Conservation (phyloP, 805 yeast genomes). For the Saccharomyces cerevisiae region DNA sequence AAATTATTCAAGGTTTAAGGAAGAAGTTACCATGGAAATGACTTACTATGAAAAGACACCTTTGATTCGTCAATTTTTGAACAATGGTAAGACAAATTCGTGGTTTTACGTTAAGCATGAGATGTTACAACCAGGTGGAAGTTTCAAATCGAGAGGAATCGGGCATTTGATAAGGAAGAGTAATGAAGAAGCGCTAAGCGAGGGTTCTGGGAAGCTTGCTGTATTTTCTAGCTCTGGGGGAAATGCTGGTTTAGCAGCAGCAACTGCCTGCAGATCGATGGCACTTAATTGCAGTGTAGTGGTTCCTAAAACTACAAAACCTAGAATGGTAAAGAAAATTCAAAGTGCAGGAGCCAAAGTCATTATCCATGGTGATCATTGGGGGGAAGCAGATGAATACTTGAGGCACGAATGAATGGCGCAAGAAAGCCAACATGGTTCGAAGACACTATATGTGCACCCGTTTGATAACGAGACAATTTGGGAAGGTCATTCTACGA, state of each 20-base stretch:
- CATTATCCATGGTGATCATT: conserved; percentile 36
- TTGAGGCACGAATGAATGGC: conserved; percentile 27
- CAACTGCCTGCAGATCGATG: conserved; percentile 29
- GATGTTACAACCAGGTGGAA: conserved; percentile 44
- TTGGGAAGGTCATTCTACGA: conserved; percentile 47
- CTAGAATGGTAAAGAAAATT: conserved; percentile 38
- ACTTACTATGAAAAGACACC: conserved; percentile 9
- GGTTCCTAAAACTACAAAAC: conserved; percentile 43
- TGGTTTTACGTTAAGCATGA: conserved; percentile 41
- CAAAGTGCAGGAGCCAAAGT: conserved; percentile 42
- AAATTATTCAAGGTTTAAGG: no score
- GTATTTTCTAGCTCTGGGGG: conserved; percentile 49
- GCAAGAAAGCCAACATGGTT: conserved; percentile 3
- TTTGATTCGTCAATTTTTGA: conserved; percentile 5
- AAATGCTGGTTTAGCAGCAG: conserved; percentile 44
- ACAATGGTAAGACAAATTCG: conserved; percentile 3
- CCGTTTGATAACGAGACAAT: conserved; percentile 43
- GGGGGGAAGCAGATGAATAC: conserved; percentile 43
- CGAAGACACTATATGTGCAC: conserved; percentile 41
- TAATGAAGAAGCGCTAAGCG: conserved; percentile 20
- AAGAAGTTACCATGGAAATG: neutral
- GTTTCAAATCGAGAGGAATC: conserved; percentile 48
- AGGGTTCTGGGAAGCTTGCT: conserved; percentile 23
- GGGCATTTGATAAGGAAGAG: conserved; percentile 37
- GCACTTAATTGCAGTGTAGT: conserved; percentile 47